These are phyloP conservation scores for Alternaria postmessia DNA, from an alignment of 2,329 filamentous ascomycete species.

Conservation along the genomic window DNA sequence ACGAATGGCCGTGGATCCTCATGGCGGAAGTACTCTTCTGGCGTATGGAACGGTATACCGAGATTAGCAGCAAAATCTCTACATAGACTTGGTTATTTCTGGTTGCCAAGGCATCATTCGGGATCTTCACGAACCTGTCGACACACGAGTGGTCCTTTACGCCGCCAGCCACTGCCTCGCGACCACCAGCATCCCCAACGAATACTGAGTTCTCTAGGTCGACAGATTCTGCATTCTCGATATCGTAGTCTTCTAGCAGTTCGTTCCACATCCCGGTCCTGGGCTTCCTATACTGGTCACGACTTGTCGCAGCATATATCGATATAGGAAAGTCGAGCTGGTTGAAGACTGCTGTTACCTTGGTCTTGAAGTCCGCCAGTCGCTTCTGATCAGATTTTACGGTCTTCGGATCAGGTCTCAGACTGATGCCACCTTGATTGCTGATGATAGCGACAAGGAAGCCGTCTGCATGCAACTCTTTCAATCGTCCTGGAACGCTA, in stretches of 20 bases:
- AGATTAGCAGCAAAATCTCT: conserved; percentile 83
- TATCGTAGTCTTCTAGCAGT: conserved; percentile 61
- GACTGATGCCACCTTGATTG: conserved; percentile 84
- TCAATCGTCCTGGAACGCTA: conserved; percentile 72
- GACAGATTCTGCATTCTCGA: conserved; percentile 63
- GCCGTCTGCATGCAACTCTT: conserved; percentile 74
- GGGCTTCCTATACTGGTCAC: conserved; percentile 87
- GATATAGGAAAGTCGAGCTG: conserved; percentile 78
- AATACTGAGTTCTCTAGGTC: conserved; percentile 79
- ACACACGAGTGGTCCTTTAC: conserved; percentile 66
- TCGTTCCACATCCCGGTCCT: conserved; percentile 87
- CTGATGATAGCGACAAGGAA: conserved; percentile 82
- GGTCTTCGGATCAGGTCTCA: conserved; percentile 76
- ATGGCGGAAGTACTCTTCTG: conserved; percentile 88
- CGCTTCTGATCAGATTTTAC: conserved; percentile 73
- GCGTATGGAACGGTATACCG: conserved; percentile 81
- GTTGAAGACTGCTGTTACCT: conserved; percentile 73
- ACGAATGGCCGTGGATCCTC: conserved; percentile 71
- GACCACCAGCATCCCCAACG: conserved; percentile 82
- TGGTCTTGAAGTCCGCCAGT: conserved; percentile 82
- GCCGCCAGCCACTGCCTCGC: conserved; percentile 52
- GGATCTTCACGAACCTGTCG: conserved; percentile 59
- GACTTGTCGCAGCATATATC: conserved; percentile 85
- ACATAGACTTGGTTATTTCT: conserved; percentile 21
- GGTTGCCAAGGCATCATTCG: conserved; percentile 11